Evolutionary conservation across 176 grass and related monocot species (phyloP).

Genomic region (Aegilops speltoides): DNA sequence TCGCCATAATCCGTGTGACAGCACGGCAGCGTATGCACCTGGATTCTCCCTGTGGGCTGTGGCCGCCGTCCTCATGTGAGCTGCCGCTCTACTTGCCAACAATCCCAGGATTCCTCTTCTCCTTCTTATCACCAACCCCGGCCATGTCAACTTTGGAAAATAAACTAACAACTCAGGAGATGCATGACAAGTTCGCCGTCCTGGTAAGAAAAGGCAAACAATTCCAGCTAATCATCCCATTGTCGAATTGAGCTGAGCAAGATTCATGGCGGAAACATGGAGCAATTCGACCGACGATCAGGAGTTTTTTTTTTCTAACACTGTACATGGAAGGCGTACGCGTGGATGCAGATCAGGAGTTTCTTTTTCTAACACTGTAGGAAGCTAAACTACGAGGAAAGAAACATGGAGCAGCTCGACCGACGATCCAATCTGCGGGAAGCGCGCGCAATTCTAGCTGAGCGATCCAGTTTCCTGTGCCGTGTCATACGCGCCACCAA

Average conservation of each 20-base stretch:
- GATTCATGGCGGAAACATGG: too few relatives aligned
- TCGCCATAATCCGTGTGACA: not conserved
- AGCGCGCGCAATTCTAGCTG: constrained; percentile 26
- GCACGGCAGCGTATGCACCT: not conserved
- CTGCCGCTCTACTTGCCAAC: not conserved
- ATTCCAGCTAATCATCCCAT: constrained; percentile 20
- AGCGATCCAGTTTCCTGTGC: not conserved
- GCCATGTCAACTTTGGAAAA: constrained; percentile 8
- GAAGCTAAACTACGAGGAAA: not conserved
- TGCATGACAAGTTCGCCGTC: not conserved
- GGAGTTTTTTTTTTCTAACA: too few relatives aligned
- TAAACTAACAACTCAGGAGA: not conserved
- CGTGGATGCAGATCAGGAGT: constrained; percentile 22
- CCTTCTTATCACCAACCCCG: not conserved
- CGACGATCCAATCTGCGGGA: constrained; percentile 12
- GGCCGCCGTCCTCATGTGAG: constrained; percentile 28
- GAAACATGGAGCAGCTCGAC: not conserved
- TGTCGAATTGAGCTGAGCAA: not conserved
- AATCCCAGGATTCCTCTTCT: not conserved
- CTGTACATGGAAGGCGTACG: not conserved
- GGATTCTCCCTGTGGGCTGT: constrained; percentile 16
- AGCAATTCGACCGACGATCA: too few relatives aligned
- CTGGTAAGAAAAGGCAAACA: not conserved
- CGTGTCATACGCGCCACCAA: not conserved
- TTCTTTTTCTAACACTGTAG: not conserved